Evolutionary conservation across 1,284 basidiomycete genomes (phyloP).

Genomic region (Laetiporus sulphureus): DNA sequence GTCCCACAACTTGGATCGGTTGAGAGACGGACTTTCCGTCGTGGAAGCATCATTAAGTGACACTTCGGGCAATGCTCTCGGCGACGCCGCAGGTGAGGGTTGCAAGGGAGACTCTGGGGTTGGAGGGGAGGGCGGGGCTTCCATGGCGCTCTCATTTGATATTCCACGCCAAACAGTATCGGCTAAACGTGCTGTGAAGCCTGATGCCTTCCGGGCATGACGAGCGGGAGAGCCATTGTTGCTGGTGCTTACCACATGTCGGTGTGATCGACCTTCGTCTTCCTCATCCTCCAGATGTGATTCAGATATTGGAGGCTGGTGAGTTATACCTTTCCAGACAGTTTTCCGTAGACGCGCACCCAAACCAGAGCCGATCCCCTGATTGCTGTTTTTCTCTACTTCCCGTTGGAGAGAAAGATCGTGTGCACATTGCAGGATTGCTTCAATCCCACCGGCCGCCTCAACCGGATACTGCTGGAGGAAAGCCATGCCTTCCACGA

Average conservation of each 20-base stretch:
- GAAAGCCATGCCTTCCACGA: slow-evolving; percentile 57
- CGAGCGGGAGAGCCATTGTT: slow-evolving; percentile 34
- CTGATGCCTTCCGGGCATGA: slow-evolving; percentile 19
- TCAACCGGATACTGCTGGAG: slow-evolving; percentile 59
- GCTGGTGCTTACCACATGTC: slow-evolving; percentile 24
- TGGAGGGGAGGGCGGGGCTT: slow-evolving; percentile 38
- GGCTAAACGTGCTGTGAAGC: slow-evolving; percentile 48
- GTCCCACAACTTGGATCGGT: slow-evolving; percentile 41
- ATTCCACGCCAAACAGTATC: slow-evolving; percentile 66
- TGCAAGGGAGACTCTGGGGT: slow-evolving; percentile 26
- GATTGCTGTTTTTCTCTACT: slow-evolving; percentile 25
- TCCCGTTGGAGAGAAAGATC: slow-evolving; percentile 51
- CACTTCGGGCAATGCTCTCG: slow-evolving; percentile 6
- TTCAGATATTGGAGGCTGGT: slow-evolving; percentile 29
- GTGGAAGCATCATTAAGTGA: slow-evolving; percentile 14
- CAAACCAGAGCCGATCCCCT: slow-evolving; percentile 34
- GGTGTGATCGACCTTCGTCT: too few relatives aligned
- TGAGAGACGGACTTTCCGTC: slow-evolving; percentile 11
- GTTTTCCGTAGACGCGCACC: slow-evolving; percentile 51
- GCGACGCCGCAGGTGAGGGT: slow-evolving; percentile 19
- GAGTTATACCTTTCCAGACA: slow-evolving; percentile 63
- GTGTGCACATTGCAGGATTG: slow-evolving; percentile 57
- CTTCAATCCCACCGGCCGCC: slow-evolving; percentile 60
- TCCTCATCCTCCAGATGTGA: slow-evolving; percentile 26
- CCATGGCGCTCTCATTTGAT: slow-evolving; percentile 69